Conservation (phyloP, 2,329 filamentous ascomycete species). For the Macroventuria anomochaeta region DNA sequence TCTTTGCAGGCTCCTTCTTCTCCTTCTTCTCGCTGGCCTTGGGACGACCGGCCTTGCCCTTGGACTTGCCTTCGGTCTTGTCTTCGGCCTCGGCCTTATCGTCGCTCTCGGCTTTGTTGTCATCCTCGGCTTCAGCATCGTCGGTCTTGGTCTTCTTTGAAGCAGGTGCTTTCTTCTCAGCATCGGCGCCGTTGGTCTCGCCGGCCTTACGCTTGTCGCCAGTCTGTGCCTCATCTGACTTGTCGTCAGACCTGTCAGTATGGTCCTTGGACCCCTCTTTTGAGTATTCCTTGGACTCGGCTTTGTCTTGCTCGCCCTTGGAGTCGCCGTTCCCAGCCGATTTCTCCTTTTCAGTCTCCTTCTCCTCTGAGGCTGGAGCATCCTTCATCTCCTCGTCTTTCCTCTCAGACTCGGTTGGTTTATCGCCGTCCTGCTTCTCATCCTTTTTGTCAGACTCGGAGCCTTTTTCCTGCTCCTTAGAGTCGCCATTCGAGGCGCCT, state of each 20-base stretch:
- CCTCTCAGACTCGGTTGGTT: slow-evolving; percentile 40
- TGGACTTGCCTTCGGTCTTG: slow-evolving; percentile 41
- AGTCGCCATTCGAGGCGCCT: slow-evolving; percentile 45
- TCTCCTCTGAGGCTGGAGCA: slow-evolving; percentile 29
- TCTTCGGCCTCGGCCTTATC: slow-evolving; percentile 27
- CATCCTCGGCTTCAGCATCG: slow-evolving; percentile 30
- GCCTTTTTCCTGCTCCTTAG: slow-evolving; percentile 37
- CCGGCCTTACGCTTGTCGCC: slow-evolving; percentile 46
- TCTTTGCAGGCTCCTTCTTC: slow-evolving; percentile 51
- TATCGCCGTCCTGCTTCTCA: slow-evolving; percentile 32
- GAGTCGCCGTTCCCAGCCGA: slow-evolving; percentile 40
- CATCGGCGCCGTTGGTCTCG: slow-evolving; percentile 26
- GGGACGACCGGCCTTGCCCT: slow-evolving; percentile 50
- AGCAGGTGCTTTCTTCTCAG: slow-evolving; percentile 34
- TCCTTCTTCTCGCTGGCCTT: slow-evolving; percentile 50
- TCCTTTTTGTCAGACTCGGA: slow-evolving; percentile 43
- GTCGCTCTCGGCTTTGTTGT: slow-evolving; percentile 37
- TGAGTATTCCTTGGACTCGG: slow-evolving; percentile 27
- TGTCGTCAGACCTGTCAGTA: slow-evolving; percentile 18
- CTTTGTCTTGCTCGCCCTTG: slow-evolving; percentile 32
- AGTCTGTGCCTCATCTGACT: slow-evolving; percentile 36
- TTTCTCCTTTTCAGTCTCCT: slow-evolving; percentile 39
- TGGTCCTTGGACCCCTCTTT: slow-evolving; percentile 25
- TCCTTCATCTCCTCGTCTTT: slow-evolving; percentile 49
- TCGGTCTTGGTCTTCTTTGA: slow-evolving; percentile 36